These are phyloP conservation scores for Sungouiozyma ichnusensis DNA, from an alignment of 805 yeast genomes.

Conservation along the genomic window DNA sequence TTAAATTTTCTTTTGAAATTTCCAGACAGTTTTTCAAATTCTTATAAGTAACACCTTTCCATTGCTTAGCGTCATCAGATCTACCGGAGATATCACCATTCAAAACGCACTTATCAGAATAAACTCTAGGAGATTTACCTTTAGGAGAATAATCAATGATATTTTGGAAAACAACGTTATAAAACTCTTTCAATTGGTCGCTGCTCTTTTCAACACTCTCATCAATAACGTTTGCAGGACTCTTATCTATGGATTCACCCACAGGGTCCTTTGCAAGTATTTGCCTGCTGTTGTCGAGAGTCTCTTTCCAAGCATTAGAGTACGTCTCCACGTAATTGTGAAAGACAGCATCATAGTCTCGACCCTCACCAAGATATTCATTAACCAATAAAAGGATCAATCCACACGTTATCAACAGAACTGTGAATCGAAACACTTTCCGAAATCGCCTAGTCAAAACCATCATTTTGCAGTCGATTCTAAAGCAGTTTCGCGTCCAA, in stretches of 20 bases:
- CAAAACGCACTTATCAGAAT: constrained; percentile 11
- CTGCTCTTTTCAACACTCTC: neutral
- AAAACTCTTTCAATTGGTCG: constrained; percentile 13
- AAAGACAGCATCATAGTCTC: neutral
- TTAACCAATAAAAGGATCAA: neutral
- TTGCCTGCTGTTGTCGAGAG: constrained; percentile 5
- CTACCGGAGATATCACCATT: constrained; percentile 18
- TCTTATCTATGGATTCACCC: neutral
- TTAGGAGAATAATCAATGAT: constrained; percentile 17
- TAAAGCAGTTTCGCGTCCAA: neutral
- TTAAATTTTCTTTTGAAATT: constrained; percentile 11
- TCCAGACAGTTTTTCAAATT: constrained; percentile 18
- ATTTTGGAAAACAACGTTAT: constrained; percentile 17
- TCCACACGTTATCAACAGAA: neutral
- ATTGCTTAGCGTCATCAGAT: constrained; percentile 13
- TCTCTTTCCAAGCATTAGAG: neutral
- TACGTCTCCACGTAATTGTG: neutral
- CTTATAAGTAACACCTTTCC: constrained; percentile 13
- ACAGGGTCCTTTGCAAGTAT: neutral
- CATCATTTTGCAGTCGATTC: neutral
- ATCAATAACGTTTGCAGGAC: neutral
- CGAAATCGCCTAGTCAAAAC: neutral
- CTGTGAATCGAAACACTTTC: neutral
- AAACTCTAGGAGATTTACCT: constrained; percentile 15
- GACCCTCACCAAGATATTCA: neutral